Percentiles rank a stretch among this genome's conserved stretches.
Evolutionary conservation across 495 filamentous ascomycete species (phyloP).

Genomic region (Tetracladium setigerum): DNA sequence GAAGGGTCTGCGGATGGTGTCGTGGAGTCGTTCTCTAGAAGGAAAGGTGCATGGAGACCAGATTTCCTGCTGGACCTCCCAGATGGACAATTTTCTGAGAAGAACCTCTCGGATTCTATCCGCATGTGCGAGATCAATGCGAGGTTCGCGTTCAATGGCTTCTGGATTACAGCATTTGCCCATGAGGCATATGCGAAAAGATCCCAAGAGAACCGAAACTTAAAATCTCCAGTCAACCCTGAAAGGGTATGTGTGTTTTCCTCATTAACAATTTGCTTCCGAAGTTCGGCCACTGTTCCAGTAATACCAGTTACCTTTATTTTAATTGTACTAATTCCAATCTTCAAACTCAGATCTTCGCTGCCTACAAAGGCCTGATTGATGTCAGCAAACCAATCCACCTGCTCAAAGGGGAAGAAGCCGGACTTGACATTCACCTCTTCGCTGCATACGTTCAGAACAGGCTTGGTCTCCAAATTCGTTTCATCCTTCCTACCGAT

Average conservation of each 20-base stretch:
- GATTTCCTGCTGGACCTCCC: no score
- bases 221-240: no score
- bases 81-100: no score
- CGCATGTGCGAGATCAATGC: slow-evolving; percentile 40
- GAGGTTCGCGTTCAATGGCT: slow-evolving; percentile 35
- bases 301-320: no score
- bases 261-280: no score
- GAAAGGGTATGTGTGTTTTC: no score
- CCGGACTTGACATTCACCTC: slow-evolving; percentile 28
- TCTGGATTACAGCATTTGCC: slow-evolving; percentile 19
- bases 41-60: no score
- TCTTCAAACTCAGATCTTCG: no score
- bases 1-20: slow-evolving; percentile 1
- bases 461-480: slow-evolving; percentile 12
- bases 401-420: slow-evolving; percentile 29
- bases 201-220: slow-evolving; percentile 2
- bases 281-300: no score
- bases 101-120: slow-evolving; percentile 12
- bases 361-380: slow-evolving; percentile 12
- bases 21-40: no score
- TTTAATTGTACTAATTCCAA: no score
- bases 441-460: slow-evolving; percentile 17
- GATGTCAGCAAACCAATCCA: slow-evolving; percentile 24
- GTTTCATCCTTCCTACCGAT: no score
- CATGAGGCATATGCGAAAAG: slow-evolving; percentile 17